A percentile compares a stretch with the other conserved stretches of the same genome.
These are phyloP conservation scores for Sporothrix variecibatus DNA, from an alignment of 2,329 filamentous ascomycete genomes.

Conservation along the genomic window DNA sequence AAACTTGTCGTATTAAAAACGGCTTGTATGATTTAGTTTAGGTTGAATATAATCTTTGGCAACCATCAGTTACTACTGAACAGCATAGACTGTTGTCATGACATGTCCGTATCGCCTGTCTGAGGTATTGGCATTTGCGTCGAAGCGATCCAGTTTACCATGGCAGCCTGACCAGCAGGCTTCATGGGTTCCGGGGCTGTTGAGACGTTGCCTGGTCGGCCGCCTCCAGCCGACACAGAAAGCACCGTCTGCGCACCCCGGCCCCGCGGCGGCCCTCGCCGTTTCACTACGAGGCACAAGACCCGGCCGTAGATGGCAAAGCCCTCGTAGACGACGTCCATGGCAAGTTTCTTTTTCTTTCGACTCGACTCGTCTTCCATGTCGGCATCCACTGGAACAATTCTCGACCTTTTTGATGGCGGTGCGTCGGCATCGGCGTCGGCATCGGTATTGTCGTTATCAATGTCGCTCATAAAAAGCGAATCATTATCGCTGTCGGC, in stretches of 20 bases:
- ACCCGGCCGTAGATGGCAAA: conserved; percentile 95
- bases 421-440: conserved; percentile 40
- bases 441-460: conserved; percentile 38
- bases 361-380: conserved; percentile 49
- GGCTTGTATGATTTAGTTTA: not conserved
- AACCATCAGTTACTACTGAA: not conserved
- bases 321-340: conserved; percentile 89
- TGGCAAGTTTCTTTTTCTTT: conserved; percentile 87
- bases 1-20: not conserved
- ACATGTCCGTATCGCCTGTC: not conserved
- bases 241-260: conserved; percentile 29
- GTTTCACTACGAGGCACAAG: conserved; percentile 84
- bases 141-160: conserved; percentile 83
- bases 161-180: conserved; percentile 64
- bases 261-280: conserved; percentile 52
- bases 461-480: conserved; percentile 30
- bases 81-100: not conserved
- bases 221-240: conserved; percentile 28
- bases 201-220: conserved; percentile 27
- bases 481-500: conserved; percentile 31
- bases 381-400: conserved; percentile 38
- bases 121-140: conserved; percentile 61
- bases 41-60: too few species aligned
- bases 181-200: conserved; percentile 34
- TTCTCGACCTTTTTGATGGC: conserved; percentile 44